phyloP scores from a whole-genome alignment of 768 basidiomycete species.

The Psilocybe cubensis region DNA sequence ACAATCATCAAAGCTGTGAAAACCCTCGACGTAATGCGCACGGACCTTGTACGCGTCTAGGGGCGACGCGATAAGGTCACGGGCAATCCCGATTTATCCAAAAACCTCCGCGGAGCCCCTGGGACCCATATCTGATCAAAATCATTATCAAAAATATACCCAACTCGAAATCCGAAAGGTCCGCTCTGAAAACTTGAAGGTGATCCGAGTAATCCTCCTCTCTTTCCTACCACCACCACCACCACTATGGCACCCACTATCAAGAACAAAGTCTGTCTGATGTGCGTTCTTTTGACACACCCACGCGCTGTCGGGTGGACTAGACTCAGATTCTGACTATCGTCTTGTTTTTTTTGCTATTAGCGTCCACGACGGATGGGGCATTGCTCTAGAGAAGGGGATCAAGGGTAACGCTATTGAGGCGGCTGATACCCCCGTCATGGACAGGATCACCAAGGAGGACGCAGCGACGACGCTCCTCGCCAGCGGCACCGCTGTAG shows the following conservation, averaged over 20 bases:
- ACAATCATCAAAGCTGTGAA: too few relatives aligned
- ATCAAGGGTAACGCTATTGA: constrained; percentile 89
- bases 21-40: neutral
- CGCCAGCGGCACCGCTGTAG: constrained; percentile 92
- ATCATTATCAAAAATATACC: neutral
- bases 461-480: constrained; percentile 73
- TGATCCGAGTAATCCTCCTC: neutral
- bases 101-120: neutral
- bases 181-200: neutral
- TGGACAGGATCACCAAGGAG: constrained; percentile 84
- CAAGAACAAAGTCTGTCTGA: constrained; percentile 91
- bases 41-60: neutral
- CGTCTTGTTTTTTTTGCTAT: neutral
- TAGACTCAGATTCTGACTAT: neutral
- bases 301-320: neutral
- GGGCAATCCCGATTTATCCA: neutral
- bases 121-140: neutral
- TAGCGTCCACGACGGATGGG: constrained; percentile 98
- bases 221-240: neutral
- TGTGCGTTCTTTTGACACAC: constrained; percentile 50
- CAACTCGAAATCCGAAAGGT: neutral
- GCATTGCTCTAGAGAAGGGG: constrained; percentile 67
- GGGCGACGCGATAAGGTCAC: neutral
- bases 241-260: constrained; percentile 39
- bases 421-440: constrained; percentile 81